Base-by-base conservation (phyloP, 805 yeast species). In the Isabelozyma gotoi region DNA sequence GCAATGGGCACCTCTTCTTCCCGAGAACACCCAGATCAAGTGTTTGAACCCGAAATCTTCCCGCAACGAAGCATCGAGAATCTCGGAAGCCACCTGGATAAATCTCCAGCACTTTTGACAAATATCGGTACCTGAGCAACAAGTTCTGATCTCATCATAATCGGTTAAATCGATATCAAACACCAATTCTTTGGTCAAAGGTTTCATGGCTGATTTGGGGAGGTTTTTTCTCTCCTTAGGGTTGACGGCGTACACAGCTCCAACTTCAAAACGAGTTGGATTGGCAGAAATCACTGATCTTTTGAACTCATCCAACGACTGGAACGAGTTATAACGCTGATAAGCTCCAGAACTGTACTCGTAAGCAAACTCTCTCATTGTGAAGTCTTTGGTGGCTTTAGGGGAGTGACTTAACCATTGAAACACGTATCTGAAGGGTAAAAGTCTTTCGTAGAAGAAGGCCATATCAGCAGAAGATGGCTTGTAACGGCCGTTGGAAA, bases 1-100 rank as follows among this genome's bases (percentile, higher is more conserved):
- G 57, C 98, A 95, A 74, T 94, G 99, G 12, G 95, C 96, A 64
- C 99, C 99, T 78, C 99, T 87, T 74, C 99, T 85, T 38, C 99
- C 99, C 0, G 97, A 89, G 59, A 88, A 94, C 4, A 92, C 96
- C 98, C 98, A 94, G 39, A 94, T 73, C 59, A 89, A 72, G 63
- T 88, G 84, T 46, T 81, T 69, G 62, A 88, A 91, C 1, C 97
- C 98, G 65, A 94, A 94, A 63, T 92, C 98, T 40, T 88, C 89
- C 41, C 80, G 69, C 41, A 94, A 72, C 0, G 96, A 85, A 1
- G 63, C 58, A 47, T 86, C 88, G 46, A 94, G 68, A 38, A 91
- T 80, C 55, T 81, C 78, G 45, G 90, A 80, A 2, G 97, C 97
- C 19, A 91, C 80, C 16, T 85, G 82, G 46, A 94, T 88, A 59